phyloP scores from a whole-genome alignment of 2,329 filamentous ascomycete species.

The Paecilomyces fulvus region DNA sequence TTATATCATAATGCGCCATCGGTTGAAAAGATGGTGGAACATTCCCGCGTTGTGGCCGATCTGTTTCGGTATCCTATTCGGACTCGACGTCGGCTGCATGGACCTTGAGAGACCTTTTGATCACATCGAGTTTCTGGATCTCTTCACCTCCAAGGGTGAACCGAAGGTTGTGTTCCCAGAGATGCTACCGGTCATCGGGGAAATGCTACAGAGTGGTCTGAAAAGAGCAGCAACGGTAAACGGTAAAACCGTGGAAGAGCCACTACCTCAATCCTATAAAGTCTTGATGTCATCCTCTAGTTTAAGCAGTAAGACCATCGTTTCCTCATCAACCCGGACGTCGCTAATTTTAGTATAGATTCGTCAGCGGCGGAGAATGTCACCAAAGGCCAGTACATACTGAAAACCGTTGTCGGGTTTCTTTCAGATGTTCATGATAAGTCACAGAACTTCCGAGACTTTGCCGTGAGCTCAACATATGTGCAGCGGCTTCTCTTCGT shows the following conservation, averaged over 20 bases:
- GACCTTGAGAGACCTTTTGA: slow-evolving; percentile 68
- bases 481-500: slow-evolving; percentile 68
- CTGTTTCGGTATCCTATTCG: slow-evolving; percentile 82
- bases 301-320: slow-evolving; percentile 6
- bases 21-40: slow-evolving; percentile 82
- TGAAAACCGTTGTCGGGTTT: slow-evolving; percentile 72
- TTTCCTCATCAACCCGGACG: slow-evolving; percentile 4
- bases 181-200: slow-evolving; percentile 67
- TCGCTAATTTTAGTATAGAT: slow-evolving; percentile 9
- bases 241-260: slow-evolving; percentile 50
- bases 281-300: slow-evolving; percentile 9
- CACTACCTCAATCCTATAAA: slow-evolving; percentile 2
- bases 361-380: slow-evolving; percentile 31
- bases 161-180: slow-evolving; percentile 66
- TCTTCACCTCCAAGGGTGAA: slow-evolving; percentile 54
- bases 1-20: slow-evolving; percentile 74
- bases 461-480: slow-evolving; percentile 71
- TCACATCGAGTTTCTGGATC: slow-evolving; percentile 62
- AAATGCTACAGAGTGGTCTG: slow-evolving; percentile 80
- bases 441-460: slow-evolving; percentile 73
- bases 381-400: slow-evolving; percentile 53
- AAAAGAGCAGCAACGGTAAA: slow-evolving; percentile 55
- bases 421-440: slow-evolving; percentile 68
- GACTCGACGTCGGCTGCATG: slow-evolving; percentile 66
- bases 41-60: slow-evolving; percentile 77